These are phyloP conservation scores for Hypoxylon rickii DNA, from an alignment of 495 filamentous ascomycete genomes.

Conservation along the genomic window DNA sequence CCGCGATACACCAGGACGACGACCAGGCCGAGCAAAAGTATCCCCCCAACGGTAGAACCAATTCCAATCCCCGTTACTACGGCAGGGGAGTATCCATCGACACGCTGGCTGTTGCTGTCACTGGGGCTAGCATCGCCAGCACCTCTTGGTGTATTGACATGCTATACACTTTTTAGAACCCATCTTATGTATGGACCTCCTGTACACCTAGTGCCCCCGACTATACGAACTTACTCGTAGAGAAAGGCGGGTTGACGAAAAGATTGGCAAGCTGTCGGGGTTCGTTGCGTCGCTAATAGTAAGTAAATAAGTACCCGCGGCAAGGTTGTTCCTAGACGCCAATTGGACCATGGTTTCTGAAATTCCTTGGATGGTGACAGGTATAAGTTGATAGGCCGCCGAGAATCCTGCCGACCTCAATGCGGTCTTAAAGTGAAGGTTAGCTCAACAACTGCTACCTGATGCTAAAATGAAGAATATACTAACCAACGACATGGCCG, in stretches of 20 bases:
- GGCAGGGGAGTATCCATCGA: conserved; percentile 6
- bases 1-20: conserved; percentile 21
- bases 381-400: no score
- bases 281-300: conserved; percentile 1
- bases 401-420: no score
- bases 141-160: neutral
- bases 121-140: neutral
- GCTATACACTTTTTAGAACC: neutral
- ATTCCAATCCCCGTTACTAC: conserved; percentile 21
- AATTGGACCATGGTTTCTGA: no score
- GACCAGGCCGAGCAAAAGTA: conserved; percentile 20
- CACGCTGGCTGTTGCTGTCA: neutral
- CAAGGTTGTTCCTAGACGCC: conserved; percentile 3
- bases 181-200: no score
- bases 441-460: no score
- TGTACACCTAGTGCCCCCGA: no score
- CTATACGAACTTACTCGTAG: no score
- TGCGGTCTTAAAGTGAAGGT: no score
- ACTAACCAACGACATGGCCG: no score
- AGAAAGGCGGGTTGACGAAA: neutral
- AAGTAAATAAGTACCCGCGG: conserved; percentile 9
- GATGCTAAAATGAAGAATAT: no score
- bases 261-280: conserved; percentile 9
- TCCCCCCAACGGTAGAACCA: conserved; percentile 19
- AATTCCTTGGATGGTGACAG: no score